A percentile compares a stretch with the other conserved stretches of the same genome.
These are phyloP conservation scores for Nannochloropsis granulata DNA, from an alignment of 108 stramenopile species.

Conservation along the genomic window DNA sequence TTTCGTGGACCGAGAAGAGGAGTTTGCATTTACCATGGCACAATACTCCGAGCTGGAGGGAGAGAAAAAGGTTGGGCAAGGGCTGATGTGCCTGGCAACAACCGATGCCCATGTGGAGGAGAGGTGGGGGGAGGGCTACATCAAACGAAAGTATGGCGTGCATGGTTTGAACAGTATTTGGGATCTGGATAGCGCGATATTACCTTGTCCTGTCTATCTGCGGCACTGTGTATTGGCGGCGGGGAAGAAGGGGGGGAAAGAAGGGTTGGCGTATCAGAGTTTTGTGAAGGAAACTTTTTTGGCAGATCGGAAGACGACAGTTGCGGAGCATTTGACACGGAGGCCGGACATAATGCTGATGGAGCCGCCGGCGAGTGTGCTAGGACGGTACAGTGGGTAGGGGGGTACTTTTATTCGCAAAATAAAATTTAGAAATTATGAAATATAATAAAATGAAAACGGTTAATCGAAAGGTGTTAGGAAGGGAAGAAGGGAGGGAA, in stretches of 20 bases:
- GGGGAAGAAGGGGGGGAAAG: conserved; percentile 35
- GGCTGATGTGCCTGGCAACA: conserved; percentile 47
- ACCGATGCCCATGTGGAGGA: conserved; percentile 39
- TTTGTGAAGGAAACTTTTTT: conserved; percentile 62
- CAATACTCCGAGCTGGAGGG: conserved; percentile 32
- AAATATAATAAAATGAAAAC: too few relatives aligned
- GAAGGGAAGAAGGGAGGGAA: too few relatives aligned
- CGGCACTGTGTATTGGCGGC: conserved; percentile 67
- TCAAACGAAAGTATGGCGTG: background rate
- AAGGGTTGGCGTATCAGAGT: conserved; percentile 42
- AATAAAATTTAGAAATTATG: too few relatives aligned
- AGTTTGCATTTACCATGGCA: conserved; percentile 50
- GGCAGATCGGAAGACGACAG: conserved; percentile 53
- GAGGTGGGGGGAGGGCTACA: background rate
- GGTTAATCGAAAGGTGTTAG: too few relatives aligned
- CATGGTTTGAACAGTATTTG: conserved; percentile 48
- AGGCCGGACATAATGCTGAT: background rate
- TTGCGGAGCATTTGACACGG: conserved; percentile 45
- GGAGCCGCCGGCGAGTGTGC: background rate
- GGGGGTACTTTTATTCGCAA: too few relatives aligned
- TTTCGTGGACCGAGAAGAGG: conserved; percentile 41
- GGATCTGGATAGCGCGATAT: conserved; percentile 49
- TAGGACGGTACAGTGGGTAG: background rate
- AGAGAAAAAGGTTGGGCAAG: background rate
- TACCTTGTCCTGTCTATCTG: conserved; percentile 62